A percentile compares a stretch with the other conserved stretches of the same genome.
These are phyloP conservation scores for Mesembryanthemum crystallinum DNA, from an alignment of 148 eudicot genomes.

Conservation along the genomic window DNA sequence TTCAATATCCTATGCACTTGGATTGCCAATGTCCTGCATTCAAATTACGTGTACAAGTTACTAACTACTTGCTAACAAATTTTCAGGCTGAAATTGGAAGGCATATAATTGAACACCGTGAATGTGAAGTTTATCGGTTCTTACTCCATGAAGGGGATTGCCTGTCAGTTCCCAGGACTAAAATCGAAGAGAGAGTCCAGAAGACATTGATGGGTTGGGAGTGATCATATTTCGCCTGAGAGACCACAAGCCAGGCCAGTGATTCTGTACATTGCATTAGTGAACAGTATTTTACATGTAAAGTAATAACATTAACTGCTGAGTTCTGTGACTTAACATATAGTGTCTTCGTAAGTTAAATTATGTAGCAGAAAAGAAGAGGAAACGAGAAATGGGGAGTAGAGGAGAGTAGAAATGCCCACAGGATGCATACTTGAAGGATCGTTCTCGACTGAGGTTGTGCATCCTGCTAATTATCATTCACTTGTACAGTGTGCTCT, in stretches of 20 bases:
- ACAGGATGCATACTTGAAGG: neutral
- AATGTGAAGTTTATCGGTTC: constrained; percentile 62
- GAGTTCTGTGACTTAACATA: constrained; percentile 17
- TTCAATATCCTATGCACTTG: neutral
- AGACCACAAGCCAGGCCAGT: neutral
- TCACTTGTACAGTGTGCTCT: neutral
- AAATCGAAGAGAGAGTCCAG: constrained; percentile 46
- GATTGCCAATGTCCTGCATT: neutral
- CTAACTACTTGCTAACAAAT: neutral
- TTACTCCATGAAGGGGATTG: constrained; percentile 50
- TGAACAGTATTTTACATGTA: constrained; percentile 13
- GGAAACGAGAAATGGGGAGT: neutral
- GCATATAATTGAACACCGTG: constrained; percentile 49
- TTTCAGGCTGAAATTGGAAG: constrained; percentile 56
- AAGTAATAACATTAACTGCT: constrained; percentile 15
- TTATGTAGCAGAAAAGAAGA: neutral
- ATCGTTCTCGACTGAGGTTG: neutral
- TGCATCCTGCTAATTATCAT: neutral
- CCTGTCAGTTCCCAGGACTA: constrained; percentile 35
- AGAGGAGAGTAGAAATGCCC: neutral
- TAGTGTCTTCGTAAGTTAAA: neutral
- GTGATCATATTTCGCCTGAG: neutral
- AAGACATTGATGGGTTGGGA: constrained; percentile 57
- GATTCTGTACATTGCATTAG: constrained; percentile 14
- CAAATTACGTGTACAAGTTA: neutral